Evolutionary conservation across 139 green algal genomes (phyloP), one percentile per base, ranked within the genome.

Genomic region (Auxenochlorella pyrenoidosa): DNA sequence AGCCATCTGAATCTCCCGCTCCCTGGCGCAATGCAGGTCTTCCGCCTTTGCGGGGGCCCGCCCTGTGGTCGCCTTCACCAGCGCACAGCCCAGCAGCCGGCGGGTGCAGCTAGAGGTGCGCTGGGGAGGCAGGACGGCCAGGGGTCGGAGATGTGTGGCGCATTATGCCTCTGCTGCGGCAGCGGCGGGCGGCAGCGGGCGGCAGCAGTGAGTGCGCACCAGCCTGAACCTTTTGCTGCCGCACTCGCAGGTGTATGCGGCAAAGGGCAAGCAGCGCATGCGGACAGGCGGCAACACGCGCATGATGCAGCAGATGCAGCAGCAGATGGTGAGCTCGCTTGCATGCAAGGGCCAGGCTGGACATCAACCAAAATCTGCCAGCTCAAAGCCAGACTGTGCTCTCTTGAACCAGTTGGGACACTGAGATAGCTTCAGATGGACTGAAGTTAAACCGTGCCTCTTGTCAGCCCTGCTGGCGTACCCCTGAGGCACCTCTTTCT

Each of bases 201-300:
- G 34, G 47, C 47, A 10, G 51, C n/a, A 18, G 21, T 6, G n/a
- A 5, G 47, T 30, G 44, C 77, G 34, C n/a, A 36, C 51, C 77
- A 16, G 15, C n/a, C 34, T 28, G n/a, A 4, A 36, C 32, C n/a
- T 19, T 41, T n/a, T 59, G 40, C 51, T 41, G 26, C 19, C 32
- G 44, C n/a, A 18, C 24, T 15, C 66, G 73, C 84, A 88, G 84
- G 75, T 88, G 30, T 63, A 84, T 63, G 83, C 88, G 63, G 60
- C 40, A 41, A 91, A 91, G 84, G 88, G 88, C 71, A 91, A 91
- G 88, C 78, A 89, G 66, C 84, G 78, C 21, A 91, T 91, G 88
- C 79, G 88, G 70, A 40, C 32, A 5, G 84, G 88, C 59, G 75
- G 83, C 59, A 85, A 70, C 75, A 65, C 41, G 30, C 84, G 47